Conservation (phyloP, 257 asterid species). For the Eustoma russellianum region DNA sequence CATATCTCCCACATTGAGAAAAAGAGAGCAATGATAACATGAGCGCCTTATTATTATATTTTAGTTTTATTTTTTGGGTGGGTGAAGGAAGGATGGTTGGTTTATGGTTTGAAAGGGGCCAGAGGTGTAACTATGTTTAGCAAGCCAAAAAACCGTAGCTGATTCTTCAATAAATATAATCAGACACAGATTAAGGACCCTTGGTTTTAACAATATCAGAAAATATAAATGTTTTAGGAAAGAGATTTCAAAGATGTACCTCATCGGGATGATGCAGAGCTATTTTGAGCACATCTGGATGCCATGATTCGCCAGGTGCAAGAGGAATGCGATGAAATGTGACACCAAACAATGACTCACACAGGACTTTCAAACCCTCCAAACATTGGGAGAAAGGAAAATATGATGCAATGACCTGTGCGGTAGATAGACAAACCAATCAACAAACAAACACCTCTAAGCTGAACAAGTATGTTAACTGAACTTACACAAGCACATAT, state of each 20-base stretch:
- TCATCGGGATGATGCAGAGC: slow-evolving; percentile 77
- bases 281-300: slow-evolving; percentile 86
- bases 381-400: slow-evolving; percentile 72
- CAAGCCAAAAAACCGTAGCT: too few relatives aligned
- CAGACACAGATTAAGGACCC: too few relatives aligned
- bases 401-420: slow-evolving; percentile 68
- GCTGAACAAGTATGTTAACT: too few relatives aligned
- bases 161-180: too few relatives aligned
- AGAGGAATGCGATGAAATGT: slow-evolving; percentile 49
- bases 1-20: too few relatives aligned
- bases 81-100: too few relatives aligned
- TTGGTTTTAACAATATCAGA: too few relatives aligned
- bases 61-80: too few relatives aligned
- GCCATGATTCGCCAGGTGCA: slow-evolving; percentile 97
- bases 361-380: slow-evolving; percentile 77
- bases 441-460: neutral
- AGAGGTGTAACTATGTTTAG: too few relatives aligned
- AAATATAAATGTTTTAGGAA: neutral
- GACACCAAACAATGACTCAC: slow-evolving; percentile 82
- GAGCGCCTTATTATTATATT: too few relatives aligned
- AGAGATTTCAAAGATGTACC: slow-evolving; percentile 35
- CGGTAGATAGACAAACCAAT: slow-evolving; percentile 1
- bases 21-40: too few relatives aligned
- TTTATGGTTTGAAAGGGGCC: too few relatives aligned
- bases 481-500: neutral